Evolutionary conservation across 106 monocot species (phyloP).

Genomic region (Dactylorhiza incarnata): DNA sequence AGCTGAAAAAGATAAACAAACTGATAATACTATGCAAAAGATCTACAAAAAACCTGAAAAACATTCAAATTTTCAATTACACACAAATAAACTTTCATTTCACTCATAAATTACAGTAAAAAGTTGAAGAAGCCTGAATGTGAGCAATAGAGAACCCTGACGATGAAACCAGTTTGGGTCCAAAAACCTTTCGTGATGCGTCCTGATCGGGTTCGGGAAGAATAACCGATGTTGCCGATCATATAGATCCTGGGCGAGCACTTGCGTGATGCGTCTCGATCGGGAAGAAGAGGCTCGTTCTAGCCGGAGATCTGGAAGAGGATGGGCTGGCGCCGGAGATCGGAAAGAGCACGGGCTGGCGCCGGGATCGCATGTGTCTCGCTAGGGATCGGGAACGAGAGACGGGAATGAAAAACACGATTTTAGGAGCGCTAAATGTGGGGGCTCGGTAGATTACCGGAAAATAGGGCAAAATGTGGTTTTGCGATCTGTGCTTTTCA

Average conservation of each 20-base stretch:
- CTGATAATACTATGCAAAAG: background rate
- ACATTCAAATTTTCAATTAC: background rate
- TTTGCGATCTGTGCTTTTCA: no score
- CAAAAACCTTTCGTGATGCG: background rate
- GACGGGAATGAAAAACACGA: no score
- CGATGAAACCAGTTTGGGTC: background rate
- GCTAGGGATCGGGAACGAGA: no score
- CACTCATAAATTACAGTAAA: background rate
- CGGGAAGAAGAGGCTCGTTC: no score
- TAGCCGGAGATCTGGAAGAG: no score
- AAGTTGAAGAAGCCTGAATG: background rate
- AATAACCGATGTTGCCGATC: conserved; percentile 25
- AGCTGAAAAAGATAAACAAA: background rate
- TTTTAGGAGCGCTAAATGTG: no score
- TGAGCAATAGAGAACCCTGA: background rate
- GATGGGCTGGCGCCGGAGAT: no score
- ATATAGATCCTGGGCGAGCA: conserved; percentile 45
- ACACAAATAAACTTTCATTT: conserved; percentile 1
- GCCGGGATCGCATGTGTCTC: no score
- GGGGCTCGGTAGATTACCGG: no score
- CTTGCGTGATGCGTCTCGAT: conserved; percentile 44
- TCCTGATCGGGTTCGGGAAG: background rate
- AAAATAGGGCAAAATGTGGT: no score
- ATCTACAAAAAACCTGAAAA: background rate
- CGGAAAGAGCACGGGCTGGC: no score